These are phyloP conservation scores for Calonectria pseudoreteaudii DNA, from an alignment of 2,329 filamentous ascomycete species.

Conservation along the genomic window DNA sequence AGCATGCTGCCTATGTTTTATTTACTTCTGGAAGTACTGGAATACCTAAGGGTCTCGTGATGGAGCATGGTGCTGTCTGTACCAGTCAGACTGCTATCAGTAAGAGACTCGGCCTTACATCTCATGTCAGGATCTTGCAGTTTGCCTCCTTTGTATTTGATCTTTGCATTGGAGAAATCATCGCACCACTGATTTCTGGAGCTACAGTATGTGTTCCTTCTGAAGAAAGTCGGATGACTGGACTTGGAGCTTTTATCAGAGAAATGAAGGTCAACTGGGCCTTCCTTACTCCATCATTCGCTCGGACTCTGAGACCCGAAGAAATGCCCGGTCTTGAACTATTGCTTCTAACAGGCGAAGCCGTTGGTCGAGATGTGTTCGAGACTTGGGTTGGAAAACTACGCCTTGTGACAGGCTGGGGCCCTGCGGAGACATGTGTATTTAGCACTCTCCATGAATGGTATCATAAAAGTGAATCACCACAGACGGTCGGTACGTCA, in stretches of 20 bases:
- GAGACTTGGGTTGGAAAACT: constrained; percentile 16
- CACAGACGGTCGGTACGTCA: constrained; percentile 15
- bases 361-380: constrained; percentile 19
- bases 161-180: neutral
- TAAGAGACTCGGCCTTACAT: neutral
- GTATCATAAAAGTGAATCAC: neutral
- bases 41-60: constrained; percentile 24
- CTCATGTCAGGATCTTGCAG: neutral
- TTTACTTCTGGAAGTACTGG: constrained; percentile 18
- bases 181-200: constrained; percentile 1
- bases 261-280: constrained; percentile 7
- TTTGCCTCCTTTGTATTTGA: constrained; percentile 11
- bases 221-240: neutral
- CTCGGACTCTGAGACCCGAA: neutral
- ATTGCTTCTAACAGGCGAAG: constrained; percentile 23
- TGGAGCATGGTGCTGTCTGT: constrained; percentile 8
- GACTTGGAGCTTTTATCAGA: neutral
- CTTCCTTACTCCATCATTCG: neutral
- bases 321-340: constrained; percentile 9
- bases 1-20: constrained; percentile 13
- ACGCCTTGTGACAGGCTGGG: constrained; percentile 28
- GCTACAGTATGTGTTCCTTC: constrained; percentile 6
- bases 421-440: constrained; percentile 25
- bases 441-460: constrained; percentile 24
- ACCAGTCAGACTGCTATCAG: constrained; percentile 5